These are phyloP conservation scores for Xylariales sp. DNA, from an alignment of 2,329 filamentous ascomycete genomes.

Conservation along the genomic window DNA sequence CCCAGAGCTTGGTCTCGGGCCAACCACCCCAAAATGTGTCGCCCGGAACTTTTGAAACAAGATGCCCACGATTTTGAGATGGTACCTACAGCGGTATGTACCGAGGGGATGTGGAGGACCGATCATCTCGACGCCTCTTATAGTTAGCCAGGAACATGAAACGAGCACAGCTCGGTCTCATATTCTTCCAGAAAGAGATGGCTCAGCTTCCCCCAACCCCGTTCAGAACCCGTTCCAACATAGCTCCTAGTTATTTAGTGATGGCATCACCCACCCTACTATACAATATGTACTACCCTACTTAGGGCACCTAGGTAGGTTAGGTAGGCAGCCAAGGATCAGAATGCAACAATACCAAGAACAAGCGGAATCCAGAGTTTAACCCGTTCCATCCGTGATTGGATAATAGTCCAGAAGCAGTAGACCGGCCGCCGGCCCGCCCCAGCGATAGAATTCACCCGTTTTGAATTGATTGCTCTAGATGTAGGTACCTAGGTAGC, in stretches of 20 bases:
- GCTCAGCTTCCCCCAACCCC: slow-evolving; percentile 31
- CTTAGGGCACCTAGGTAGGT: neutral
- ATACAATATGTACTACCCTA: neutral
- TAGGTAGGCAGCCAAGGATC: neutral
- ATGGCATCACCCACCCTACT: slow-evolving; percentile 15
- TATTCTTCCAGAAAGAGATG: slow-evolving; percentile 47
- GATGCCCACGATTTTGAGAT: slow-evolving; percentile 37
- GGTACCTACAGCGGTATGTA: slow-evolving; percentile 29
- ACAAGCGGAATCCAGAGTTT: slow-evolving; percentile 17
- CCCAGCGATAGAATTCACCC: slow-evolving; percentile 13
- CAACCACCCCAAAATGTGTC: slow-evolving; percentile 33
- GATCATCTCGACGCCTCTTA: slow-evolving; percentile 32
- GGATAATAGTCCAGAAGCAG: slow-evolving; percentile 14
- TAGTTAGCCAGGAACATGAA: slow-evolving; percentile 46
- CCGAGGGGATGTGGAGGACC: slow-evolving; percentile 32
- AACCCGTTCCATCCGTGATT: slow-evolving; percentile 14
- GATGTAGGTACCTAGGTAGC: too few relatives aligned
- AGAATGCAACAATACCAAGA: slow-evolving; percentile 4
- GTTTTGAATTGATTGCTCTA: slow-evolving; percentile 21
- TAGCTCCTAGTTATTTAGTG: neutral
- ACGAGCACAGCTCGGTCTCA: slow-evolving; percentile 46
- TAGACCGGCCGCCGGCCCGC: slow-evolving; percentile 17
- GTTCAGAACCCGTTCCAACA: slow-evolving; percentile 18
- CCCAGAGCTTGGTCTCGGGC: slow-evolving; percentile 34
- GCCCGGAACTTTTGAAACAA: slow-evolving; percentile 43